Evolutionary conservation across 1,284 basidiomycete species (phyloP).

Genomic region (Anthracocystis setariae): DNA sequence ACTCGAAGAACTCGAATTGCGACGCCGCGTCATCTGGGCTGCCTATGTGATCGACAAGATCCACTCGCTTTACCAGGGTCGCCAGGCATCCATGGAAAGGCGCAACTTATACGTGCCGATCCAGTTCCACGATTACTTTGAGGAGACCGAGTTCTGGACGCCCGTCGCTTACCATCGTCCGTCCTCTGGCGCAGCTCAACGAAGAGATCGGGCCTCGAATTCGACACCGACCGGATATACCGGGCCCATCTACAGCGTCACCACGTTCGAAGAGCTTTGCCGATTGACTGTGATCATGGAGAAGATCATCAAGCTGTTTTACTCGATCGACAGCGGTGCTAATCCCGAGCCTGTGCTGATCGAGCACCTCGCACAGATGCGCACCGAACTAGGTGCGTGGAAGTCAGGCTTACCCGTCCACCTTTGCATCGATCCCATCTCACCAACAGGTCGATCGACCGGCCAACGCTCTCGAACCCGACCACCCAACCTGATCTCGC

Average conservation of each 20-base stretch:
- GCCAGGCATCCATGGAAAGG: slow-evolving; percentile 53
- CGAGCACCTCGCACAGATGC: slow-evolving; percentile 52
- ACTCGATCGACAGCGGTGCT: slow-evolving; percentile 19
- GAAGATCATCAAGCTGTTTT: slow-evolving; percentile 20
- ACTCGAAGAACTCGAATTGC: slow-evolving; percentile 59
- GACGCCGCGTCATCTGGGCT: slow-evolving; percentile 60
- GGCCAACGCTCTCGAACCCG: slow-evolving; percentile 28
- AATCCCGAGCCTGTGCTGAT: slow-evolving; percentile 25
- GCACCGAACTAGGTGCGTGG: slow-evolving; percentile 40
- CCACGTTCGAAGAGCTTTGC: slow-evolving; percentile 61
- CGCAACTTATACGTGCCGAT: slow-evolving; percentile 56
- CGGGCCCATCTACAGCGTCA: slow-evolving; percentile 56
- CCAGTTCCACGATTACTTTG: slow-evolving; percentile 60
- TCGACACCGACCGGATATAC: slow-evolving; percentile 36
- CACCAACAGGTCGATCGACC: slow-evolving; percentile 23
- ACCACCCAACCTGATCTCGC: slow-evolving; percentile 61
- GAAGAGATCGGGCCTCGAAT: neutral
- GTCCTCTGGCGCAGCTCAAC: no score
- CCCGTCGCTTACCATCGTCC: slow-evolving; percentile 52
- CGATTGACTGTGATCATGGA: slow-evolving; percentile 61
- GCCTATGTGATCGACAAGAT: slow-evolving; percentile 63
- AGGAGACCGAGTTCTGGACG: slow-evolving; percentile 64
- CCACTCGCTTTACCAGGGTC: slow-evolving; percentile 64
- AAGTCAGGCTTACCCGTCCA: slow-evolving; percentile 25
- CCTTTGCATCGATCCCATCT: slow-evolving; percentile 35